A percentile compares a stretch with the other conserved stretches of the same genome.
phyloP scores from a whole-genome alignment of 768 basidiomycete species.

The Boletus sp. region DNA sequence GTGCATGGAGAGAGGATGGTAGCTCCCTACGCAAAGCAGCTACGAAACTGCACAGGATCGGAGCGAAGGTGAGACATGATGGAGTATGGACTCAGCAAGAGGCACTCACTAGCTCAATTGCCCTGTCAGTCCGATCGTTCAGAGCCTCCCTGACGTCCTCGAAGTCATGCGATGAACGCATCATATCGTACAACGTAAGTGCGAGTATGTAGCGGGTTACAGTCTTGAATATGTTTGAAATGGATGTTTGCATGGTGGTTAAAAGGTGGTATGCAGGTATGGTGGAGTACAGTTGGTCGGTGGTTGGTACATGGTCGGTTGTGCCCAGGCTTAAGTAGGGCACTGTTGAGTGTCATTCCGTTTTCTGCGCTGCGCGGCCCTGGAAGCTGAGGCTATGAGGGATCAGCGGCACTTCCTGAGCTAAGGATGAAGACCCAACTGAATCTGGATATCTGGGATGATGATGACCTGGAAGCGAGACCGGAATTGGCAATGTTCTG shows the following conservation, averaged over 20 bases:
- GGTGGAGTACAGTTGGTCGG: background rate
- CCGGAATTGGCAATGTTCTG: background rate
- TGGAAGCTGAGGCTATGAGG: no score
- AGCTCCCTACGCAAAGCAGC: constrained; percentile 12
- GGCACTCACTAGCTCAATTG: constrained; percentile 21
- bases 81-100: no score
- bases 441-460: constrained; percentile 2
- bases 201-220: background rate
- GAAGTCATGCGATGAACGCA: constrained; percentile 19
- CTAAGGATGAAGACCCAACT: no score
- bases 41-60: constrained; percentile 9
- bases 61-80: background rate
- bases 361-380: background rate
- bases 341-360: no score
- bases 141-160: constrained; percentile 18
- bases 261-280: background rate
- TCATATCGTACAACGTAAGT: constrained; percentile 17
- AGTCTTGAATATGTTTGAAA: background rate
- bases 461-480: background rate
- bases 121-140: constrained; percentile 18
- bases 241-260: constrained; percentile 3
- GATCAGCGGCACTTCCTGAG: no score
- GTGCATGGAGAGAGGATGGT: background rate
- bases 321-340: background rate
- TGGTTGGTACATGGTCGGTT: background rate